A percentile compares a stretch with the other conserved stretches of the same genome.
Evolutionary conservation across 306 rosid species (phyloP).

Genomic region (Geum urbanum): DNA sequence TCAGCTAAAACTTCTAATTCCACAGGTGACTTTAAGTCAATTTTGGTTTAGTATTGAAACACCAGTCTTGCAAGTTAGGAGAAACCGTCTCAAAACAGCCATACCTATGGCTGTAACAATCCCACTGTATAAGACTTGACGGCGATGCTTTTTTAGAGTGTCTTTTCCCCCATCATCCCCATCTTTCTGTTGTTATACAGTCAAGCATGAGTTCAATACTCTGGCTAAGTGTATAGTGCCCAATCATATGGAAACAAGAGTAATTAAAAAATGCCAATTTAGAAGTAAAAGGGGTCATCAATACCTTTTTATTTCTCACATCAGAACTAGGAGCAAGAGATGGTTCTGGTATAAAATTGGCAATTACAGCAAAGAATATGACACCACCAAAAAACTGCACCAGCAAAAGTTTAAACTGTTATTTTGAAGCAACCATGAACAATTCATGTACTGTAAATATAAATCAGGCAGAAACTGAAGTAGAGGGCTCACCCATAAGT

Average conservation of each 20-base stretch:
- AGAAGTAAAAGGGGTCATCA: slow-evolving; percentile 16
- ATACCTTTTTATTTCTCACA: slow-evolving; percentile 63
- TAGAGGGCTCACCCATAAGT: slow-evolving; percentile 68
- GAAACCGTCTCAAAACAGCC: slow-evolving; percentile 23
- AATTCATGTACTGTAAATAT: background rate
- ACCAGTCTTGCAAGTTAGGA: slow-evolving; percentile 18
- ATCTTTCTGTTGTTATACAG: slow-evolving; percentile 53
- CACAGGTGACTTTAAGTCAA: background rate
- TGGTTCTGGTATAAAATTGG: slow-evolving; percentile 90
- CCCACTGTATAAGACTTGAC: slow-evolving; percentile 87
- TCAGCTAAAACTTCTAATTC: background rate
- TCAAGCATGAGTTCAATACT: slow-evolving; percentile 31
- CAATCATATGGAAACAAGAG: slow-evolving; percentile 17
- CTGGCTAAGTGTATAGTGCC: slow-evolving; percentile 18
- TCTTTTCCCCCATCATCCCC: slow-evolving; percentile 86
- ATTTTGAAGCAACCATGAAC: slow-evolving; percentile 16
- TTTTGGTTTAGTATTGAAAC: background rate
- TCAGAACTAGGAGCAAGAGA: slow-evolving; percentile 60
- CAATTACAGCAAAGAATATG: slow-evolving; percentile 68
- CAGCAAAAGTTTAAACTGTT: slow-evolving; percentile 22
- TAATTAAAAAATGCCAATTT: slow-evolving; percentile 10
- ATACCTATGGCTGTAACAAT: slow-evolving; percentile 87
- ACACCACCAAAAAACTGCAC: slow-evolving; percentile 92
- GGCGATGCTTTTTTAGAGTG: slow-evolving; percentile 80
- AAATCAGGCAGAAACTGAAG: background rate